phyloP scores from a whole-genome alignment of 2,329 filamentous ascomycete species.

The Monilinia vaccinii-corymbosi region DNA sequence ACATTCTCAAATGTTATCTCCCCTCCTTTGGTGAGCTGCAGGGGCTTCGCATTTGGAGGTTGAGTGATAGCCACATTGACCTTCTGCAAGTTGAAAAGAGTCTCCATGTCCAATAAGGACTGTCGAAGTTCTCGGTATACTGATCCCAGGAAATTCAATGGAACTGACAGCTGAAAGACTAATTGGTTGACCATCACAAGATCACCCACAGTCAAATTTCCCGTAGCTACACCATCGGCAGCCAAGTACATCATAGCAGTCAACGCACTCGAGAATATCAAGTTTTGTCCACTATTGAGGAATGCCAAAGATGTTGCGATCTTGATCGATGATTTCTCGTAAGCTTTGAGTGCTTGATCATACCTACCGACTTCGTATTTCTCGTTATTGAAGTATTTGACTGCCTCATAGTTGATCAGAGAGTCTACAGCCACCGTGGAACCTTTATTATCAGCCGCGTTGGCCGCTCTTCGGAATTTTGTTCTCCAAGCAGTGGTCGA shows the following conservation, averaged over 20 bases:
- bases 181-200: constrained; percentile 98
- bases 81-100: constrained; percentile 92
- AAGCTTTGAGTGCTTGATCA: constrained; percentile 74
- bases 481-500: constrained; percentile 95
- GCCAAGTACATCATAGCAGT: constrained; percentile 98
- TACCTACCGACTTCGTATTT: constrained; percentile 88
- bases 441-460: constrained; percentile 90
- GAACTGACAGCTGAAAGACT: constrained; percentile 94
- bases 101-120: constrained; percentile 96
- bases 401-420: constrained; percentile 96
- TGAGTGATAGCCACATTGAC: constrained; percentile 86
- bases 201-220: constrained; percentile 81
- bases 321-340: constrained; percentile 93
- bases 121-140: constrained; percentile 94
- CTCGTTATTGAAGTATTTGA: constrained; percentile 99
- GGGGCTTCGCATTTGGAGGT: constrained; percentile 59
- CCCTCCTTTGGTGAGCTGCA: constrained; percentile 66
- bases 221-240: constrained; percentile 75
- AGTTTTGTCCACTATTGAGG: constrained; percentile 89
- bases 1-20: constrained; percentile 95
- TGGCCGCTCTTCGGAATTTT: constrained; percentile 89
- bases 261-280: constrained; percentile 91
- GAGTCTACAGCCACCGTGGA: constrained; percentile 95
- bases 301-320: constrained; percentile 88
- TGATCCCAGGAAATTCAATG: constrained; percentile 94